Conservation (phyloP, 495 filamentous ascomycete genomes). For the Hypoxylon fuscum region DNA sequence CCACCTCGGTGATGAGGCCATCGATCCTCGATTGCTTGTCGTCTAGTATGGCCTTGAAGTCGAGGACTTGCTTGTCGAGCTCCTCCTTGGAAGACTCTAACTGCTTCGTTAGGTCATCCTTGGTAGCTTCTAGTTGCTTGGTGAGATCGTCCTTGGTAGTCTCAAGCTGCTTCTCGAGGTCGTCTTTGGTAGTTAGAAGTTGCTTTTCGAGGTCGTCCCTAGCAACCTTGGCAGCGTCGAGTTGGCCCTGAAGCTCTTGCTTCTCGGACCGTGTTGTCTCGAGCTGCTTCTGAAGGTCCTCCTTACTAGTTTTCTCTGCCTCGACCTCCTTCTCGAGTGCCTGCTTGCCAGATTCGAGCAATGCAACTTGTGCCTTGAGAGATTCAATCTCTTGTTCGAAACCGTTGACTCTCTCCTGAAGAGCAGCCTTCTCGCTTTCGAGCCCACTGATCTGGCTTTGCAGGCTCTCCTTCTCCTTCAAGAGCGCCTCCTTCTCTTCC, state of each 20-base stretch:
- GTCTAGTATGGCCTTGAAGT: conserved; percentile 44
- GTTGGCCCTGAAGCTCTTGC: conserved; percentile 22
- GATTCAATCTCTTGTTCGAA: conserved; percentile 34
- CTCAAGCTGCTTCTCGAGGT: conserved; percentile 47
- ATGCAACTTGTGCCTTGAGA: conserved; percentile 27
- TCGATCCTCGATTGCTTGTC: conserved; percentile 43
- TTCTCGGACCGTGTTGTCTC: conserved; percentile 40
- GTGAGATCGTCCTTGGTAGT: conserved; percentile 30
- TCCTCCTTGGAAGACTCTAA: conserved; percentile 31
- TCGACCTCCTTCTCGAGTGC: conserved; percentile 31
- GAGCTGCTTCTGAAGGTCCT: conserved; percentile 48
- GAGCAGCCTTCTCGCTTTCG: conserved; percentile 31
- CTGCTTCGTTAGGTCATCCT: conserved; percentile 30
- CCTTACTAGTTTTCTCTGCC: conserved; percentile 31
- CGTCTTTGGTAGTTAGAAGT: conserved; percentile 18
- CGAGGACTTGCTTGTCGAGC: conserved; percentile 44
- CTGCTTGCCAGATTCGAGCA: conserved; percentile 30
- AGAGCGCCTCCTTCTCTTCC: conserved; percentile 22
- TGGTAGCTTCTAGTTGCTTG: conserved; percentile 27
- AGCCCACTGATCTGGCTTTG: conserved; percentile 38
- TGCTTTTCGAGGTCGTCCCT: conserved; percentile 7
- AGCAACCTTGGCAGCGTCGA: conserved; percentile 19
- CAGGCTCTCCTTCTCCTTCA: conserved; percentile 23
- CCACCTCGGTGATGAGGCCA: conserved; percentile 40
- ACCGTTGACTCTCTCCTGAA: conserved; percentile 19